Percentiles rank a stretch among this genome's conserved stretches.
Evolutionary conservation across 495 filamentous ascomycete genomes (phyloP).

Genomic region (Annulohypoxylon moriforme): DNA sequence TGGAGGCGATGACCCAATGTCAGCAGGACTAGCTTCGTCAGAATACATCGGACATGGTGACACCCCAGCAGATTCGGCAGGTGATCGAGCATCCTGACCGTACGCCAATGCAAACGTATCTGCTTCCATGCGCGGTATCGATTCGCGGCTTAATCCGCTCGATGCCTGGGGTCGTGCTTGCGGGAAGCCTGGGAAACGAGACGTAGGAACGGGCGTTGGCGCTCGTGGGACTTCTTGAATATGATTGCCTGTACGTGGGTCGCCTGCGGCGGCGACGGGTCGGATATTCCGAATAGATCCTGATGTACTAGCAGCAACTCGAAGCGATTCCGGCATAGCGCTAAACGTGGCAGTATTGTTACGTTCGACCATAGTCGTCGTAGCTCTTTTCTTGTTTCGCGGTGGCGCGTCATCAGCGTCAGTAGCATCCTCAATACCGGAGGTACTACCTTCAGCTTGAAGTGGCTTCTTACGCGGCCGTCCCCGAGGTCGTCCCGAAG

Average conservation of each 20-base stretch:
- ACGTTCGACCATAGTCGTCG: conserved; percentile 74
- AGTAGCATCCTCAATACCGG: conserved; percentile 78
- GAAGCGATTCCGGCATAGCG: conserved; percentile 78
- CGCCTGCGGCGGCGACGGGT: conserved; percentile 72
- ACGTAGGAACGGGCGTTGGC: conserved; percentile 80
- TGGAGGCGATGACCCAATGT: conserved; percentile 83
- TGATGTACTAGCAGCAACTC: conserved; percentile 87
- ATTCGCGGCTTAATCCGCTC: conserved; percentile 42
- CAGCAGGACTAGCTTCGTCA: conserved; percentile 66
- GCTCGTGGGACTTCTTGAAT: conserved; percentile 82
- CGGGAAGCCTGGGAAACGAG: conserved; percentile 42
- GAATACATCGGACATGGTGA: conserved; percentile 69
- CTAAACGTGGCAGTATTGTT: conserved; percentile 75
- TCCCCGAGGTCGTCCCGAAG: conserved; percentile 59
- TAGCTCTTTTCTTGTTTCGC: conserved; percentile 75
- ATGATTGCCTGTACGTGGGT: conserved; percentile 58
- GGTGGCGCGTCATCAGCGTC: conserved; percentile 67
- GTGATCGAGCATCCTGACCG: conserved; percentile 56
- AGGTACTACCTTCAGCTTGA: conserved; percentile 62
- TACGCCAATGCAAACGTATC: conserved; percentile 30
- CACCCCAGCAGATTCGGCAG: conserved; percentile 58
- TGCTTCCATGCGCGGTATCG: conserved; percentile 23
- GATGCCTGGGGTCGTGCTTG: conserved; percentile 35
- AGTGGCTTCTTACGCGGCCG: conserved; percentile 59
- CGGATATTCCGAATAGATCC: conserved; percentile 88